Evolutionary conservation across 176 grass and related monocot genomes (phyloP), one percentile per base, ranked within the genome.

Genomic region (Tillandsia leiboldiana): DNA sequence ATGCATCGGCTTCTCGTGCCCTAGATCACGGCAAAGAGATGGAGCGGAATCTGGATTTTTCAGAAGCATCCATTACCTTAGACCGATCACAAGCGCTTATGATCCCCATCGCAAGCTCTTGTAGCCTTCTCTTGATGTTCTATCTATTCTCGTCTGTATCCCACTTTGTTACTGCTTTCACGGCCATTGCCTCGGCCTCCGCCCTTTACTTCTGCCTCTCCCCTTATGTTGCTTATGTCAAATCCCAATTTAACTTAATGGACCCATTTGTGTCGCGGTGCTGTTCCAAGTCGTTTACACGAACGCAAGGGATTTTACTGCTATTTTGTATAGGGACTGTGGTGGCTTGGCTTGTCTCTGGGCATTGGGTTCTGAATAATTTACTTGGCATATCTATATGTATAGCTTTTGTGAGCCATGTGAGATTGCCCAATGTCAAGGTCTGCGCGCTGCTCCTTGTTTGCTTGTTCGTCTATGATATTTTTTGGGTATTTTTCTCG

Each of bases 401-500:
- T 72, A 86, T 93, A 48, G 87, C 94, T 23, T 99, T 93, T 73
- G 94, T 99, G 73, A 93, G 89, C 67, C 94, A 99, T 83, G 94
- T 99, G 63, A 80, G 94, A 63, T 77, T 99, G 12, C 94, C 94
- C 49, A 99, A 99, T 84, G 90, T 99, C 72, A 93, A 99, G 77
- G 88, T 99, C n/a, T 99, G 86, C 26, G 74, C 87, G 0, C 63
- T 93, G 72, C 87, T 99, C 69, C 87, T 99, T 1, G 82, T 84
- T 0, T 99, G 94, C 74, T 78, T 99, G 69, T 99, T 99, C 68
- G 72, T 93, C 28, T 99, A 99, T 5, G 89, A 99, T 72, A 87
- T 99, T 69, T 99, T 99, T 70, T 93, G 94, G 94, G 94, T 93
- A 28, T 99, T 99, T 80, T 99, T 99, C 79, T 99, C 94, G 0